Evolutionary conservation across 2,329 filamentous ascomycete genomes (phyloP).

Genomic region (Epichloe typhina): DNA sequence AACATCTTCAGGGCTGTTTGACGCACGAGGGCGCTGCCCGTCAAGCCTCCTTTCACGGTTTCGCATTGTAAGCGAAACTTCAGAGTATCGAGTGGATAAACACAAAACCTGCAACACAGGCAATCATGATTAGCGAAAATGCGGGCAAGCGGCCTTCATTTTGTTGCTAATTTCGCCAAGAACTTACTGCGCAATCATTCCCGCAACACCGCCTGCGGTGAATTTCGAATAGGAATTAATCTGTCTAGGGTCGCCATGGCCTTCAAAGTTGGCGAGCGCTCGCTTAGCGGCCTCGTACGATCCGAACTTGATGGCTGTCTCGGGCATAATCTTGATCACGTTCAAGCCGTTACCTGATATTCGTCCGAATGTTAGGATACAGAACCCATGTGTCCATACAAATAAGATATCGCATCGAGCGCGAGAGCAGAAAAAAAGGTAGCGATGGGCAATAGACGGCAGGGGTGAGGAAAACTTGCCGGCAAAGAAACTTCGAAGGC

Average conservation of each 20-base stretch:
- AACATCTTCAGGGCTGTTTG: conserved; percentile 83
- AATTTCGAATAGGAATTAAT: conserved; percentile 84
- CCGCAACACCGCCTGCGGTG: conserved; percentile 76
- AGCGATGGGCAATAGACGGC: neutral
- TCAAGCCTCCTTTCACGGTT: conserved; percentile 72
- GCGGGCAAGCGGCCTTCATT: neutral
- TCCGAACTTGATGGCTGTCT: conserved; percentile 96
- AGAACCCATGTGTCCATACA: neutral
- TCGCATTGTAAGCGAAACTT: conserved; percentile 86
- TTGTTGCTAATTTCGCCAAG: neutral
- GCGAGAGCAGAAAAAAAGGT: neutral
- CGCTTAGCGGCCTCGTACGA: conserved; percentile 94
- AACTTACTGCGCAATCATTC: conserved; percentile 80
- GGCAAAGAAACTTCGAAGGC: conserved; percentile 80
- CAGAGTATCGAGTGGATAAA: conserved; percentile 85
- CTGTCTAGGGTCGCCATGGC: conserved; percentile 65
- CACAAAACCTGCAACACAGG: conserved; percentile 50
- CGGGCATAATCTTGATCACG: conserved; percentile 95
- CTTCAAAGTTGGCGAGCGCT: conserved; percentile 72
- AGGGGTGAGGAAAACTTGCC: conserved; percentile 39
- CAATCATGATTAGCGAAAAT: neutral
- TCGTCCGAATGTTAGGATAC: neutral
- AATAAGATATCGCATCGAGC: neutral
- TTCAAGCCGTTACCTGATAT: conserved; percentile 80
- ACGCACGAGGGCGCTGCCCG: conserved; percentile 68